Conservation (phyloP, 2,329 filamentous ascomycete species). For the Sporothrix dimorphospora region DNA sequence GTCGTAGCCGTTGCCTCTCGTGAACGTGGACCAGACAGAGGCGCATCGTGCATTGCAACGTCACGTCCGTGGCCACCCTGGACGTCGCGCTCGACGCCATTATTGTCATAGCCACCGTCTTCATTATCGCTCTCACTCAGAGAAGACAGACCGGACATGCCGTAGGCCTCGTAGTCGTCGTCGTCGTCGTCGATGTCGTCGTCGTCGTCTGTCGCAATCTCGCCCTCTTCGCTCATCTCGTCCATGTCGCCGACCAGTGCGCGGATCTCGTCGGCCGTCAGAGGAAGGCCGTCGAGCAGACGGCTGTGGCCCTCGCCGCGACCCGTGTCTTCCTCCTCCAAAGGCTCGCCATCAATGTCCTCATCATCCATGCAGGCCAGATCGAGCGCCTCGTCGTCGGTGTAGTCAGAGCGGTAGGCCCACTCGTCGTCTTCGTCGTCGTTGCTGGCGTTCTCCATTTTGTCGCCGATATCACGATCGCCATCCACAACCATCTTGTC, state of each 20-base stretch:
- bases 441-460: neutral
- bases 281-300: constrained; percentile 40
- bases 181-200: neutral
- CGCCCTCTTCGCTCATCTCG: constrained; percentile 35
- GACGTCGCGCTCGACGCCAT: neutral
- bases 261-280: constrained; percentile 42
- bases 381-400: constrained; percentile 49
- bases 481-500: neutral
- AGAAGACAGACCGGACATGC: neutral
- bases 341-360: constrained; percentile 48
- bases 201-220: constrained; percentile 33
- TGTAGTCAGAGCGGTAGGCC: constrained; percentile 33
- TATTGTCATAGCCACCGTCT: neutral
- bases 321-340: constrained; percentile 42
- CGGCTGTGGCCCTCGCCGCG: too few species aligned
- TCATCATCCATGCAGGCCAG: constrained; percentile 53
- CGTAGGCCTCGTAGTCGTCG: constrained; percentile 26
- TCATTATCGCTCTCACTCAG: constrained; percentile 21
- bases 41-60: constrained; percentile 19
- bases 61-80: neutral
- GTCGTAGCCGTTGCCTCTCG: neutral
- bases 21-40: neutral
- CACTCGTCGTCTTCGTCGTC: constrained; percentile 35
- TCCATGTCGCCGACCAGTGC: constrained; percentile 26
- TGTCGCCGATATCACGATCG: neutral